Base-by-base conservation (phyloP, 345 rosid species). In the Moringa oleifera region DNA sequence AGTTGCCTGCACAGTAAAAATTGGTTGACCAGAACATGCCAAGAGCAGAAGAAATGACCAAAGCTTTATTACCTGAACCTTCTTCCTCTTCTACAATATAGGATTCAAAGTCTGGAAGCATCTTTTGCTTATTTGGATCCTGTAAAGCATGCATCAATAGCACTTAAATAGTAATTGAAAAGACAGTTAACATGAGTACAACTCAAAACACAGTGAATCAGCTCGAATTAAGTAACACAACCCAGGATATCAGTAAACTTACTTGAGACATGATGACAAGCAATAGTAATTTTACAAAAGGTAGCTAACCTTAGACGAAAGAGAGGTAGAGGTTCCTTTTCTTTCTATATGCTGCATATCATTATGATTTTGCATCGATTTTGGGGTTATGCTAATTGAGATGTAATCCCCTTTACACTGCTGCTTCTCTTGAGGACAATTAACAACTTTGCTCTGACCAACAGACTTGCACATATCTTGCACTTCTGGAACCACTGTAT, bases 1-100 rank as follows among this genome's bases (percentile, higher is more conserved):
- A 67, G 51, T 25, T n/a, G 47, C 25, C 64, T 61, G 28, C 25
- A 6, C 15, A 31, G 9, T 31, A n/a, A 23, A 18, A 55, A 45
- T 9, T 6, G 18, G 41, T 23, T 23, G 55, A 1, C 20, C 18
- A 22, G 31, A 24, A 63, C 51, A 59, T 31, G 18, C 51, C 53
- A 33, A 51, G 18, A 50, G 23, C 50, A 25, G 15, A 18, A 20
- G 24, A 61, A 57, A 61, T 19, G 51, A 59, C 13, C 60, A 57
- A 24, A 58, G 23, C 36, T 58, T 20, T 37, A 41, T 25, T 84
- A 88, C 99, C 97, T 77, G 99, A 90, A 55, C 96, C 99, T 71
- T 87, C 99, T 77, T 90, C 91, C 68, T 81, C 93, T 77, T 85
- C 88, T 22, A 88, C 81, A 52, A 73, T 66, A 68, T 74, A 91